Evolutionary conservation across 495 filamentous ascomycete genomes (phyloP), one percentile per base, ranked within the genome.

Genomic region (Astrocystis sublimbata): DNA sequence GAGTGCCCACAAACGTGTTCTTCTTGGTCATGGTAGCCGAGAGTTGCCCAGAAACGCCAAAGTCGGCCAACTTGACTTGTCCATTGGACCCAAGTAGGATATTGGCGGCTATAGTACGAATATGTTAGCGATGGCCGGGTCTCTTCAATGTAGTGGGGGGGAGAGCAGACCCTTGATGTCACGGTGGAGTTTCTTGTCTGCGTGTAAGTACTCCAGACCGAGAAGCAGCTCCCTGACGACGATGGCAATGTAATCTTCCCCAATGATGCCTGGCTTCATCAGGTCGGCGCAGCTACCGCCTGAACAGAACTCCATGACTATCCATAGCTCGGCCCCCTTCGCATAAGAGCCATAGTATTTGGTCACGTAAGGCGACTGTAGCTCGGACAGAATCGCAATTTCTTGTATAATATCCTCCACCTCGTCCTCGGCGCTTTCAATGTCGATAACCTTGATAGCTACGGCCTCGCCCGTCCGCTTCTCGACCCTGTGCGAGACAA

Each of bases 21-120:
- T 97, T 97, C 78, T 97, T 96, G 24, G 96, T 97, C 91, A 97
- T 98, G n/a, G 94, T 97, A 2, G 92, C 92, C 23, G 93, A 93
- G n/a, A 98, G 81, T 70, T 98, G 94, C 13, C 93, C 92, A 23
- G 93, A 96, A 15, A 98, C 94, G 45, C 94, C 94, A 76, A 98
- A 98, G 75, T 98, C 94, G 8, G 94, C 94, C 60, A 98, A 79
- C 73, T 98, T 98, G 58, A 98, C 94, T 75, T 97, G 92, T 4
- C 94, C 96, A 68, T 89, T 93, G 28, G 91, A 84, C 28, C 88
- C 87, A 6, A 98, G 81, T 30, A 97, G 82, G 36, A 97, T 84
- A 69, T 97, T 97, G 43, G 93, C 93, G 73, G 93, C 93, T 94
- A 59, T 61, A 38, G 53, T 60, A 77, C 68, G 52, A 55, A 47